Conservation (phyloP, 2,329 filamentous ascomycete genomes). For the Lachnellula arida region DNA sequence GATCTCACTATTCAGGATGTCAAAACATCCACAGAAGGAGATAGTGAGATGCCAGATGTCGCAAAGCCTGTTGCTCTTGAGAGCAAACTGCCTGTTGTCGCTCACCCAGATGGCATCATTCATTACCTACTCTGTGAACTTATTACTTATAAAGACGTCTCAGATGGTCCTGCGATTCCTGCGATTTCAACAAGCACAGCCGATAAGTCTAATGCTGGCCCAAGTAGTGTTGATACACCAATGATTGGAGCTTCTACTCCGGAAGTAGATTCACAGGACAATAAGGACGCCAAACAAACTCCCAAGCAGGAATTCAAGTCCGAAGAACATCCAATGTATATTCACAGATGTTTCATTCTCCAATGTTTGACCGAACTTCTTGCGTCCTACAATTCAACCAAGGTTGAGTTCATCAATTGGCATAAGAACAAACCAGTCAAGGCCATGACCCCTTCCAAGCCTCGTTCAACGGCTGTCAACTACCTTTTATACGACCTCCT, state of each 20-base stretch:
- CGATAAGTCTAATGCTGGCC: constrained; percentile 12
- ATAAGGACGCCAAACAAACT: constrained; percentile 47
- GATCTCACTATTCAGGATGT: constrained; percentile 41
- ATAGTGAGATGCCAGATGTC: constrained; percentile 58
- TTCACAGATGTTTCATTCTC: constrained; percentile 92
- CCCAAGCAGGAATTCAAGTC: constrained; percentile 78
- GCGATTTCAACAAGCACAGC: not conserved
- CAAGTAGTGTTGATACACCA: constrained; percentile 24
- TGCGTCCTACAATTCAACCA: constrained; percentile 86
- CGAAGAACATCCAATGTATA: constrained; percentile 91
- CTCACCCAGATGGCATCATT: constrained; percentile 91
- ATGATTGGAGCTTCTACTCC: constrained; percentile 19
- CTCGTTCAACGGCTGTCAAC: constrained; percentile 85
- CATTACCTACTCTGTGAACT: constrained; percentile 93
- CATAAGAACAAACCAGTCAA: constrained; percentile 74
- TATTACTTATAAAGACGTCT: constrained; percentile 85
- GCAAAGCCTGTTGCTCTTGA: constrained; percentile 59
- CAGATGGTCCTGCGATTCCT: constrained; percentile 59
- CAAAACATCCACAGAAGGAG: constrained; percentile 56
- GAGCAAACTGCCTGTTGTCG: constrained; percentile 75
- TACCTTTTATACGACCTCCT: constrained; percentile 82
- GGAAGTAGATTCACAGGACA: constrained; percentile 33
- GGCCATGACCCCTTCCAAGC: constrained; percentile 82
- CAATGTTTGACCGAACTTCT: constrained; percentile 89
- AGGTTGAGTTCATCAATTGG: constrained; percentile 97